Evolutionary conservation across 169 alveolate genomes (phyloP).

Genomic region (Cyclospora cayetanensis): DNA sequence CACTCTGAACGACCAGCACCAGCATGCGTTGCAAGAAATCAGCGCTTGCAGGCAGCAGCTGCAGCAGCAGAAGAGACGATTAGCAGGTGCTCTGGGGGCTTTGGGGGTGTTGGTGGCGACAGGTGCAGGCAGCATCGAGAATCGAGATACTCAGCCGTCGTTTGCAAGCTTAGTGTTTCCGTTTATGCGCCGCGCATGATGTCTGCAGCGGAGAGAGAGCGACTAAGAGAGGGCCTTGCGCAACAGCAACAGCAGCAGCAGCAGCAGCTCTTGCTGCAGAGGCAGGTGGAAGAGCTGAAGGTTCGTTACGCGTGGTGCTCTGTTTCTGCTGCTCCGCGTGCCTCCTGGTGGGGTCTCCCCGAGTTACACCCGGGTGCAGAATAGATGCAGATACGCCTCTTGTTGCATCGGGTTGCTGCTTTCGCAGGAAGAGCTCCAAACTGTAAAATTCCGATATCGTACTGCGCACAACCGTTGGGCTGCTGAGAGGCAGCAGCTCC

Average conservation of each 20-base stretch:
- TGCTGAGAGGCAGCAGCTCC: conserved; percentile 1
- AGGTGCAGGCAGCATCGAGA: too few relatives aligned
- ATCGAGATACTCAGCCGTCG: too few relatives aligned
- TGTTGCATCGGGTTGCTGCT: not conserved
- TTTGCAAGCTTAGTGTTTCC: not conserved
- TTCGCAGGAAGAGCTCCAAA: not conserved
- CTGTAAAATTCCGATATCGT: not conserved
- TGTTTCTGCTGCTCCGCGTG: not conserved
- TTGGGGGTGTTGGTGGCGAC: not conserved
- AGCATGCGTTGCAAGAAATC: not conserved
- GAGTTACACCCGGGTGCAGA: too few relatives aligned
- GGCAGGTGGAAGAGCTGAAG: not conserved
- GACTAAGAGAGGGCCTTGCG: not conserved
- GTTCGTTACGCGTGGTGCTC: not conserved
- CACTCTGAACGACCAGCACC: not conserved
- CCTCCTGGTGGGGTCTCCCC: not conserved
- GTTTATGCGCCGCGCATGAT: not conserved
- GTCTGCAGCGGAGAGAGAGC: conserved; percentile 5
- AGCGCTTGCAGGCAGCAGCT: not conserved
- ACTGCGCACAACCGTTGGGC: not conserved
- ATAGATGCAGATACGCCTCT: not conserved
- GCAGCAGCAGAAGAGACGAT: not conserved
- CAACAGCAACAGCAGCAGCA: conserved; percentile 17
- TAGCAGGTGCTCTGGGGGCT: not conserved
- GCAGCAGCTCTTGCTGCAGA: conserved; percentile 2